These are phyloP conservation scores for Zymoseptoria ardabiliae DNA, from an alignment of 2,329 filamentous ascomycete genomes.

Conservation along the genomic window DNA sequence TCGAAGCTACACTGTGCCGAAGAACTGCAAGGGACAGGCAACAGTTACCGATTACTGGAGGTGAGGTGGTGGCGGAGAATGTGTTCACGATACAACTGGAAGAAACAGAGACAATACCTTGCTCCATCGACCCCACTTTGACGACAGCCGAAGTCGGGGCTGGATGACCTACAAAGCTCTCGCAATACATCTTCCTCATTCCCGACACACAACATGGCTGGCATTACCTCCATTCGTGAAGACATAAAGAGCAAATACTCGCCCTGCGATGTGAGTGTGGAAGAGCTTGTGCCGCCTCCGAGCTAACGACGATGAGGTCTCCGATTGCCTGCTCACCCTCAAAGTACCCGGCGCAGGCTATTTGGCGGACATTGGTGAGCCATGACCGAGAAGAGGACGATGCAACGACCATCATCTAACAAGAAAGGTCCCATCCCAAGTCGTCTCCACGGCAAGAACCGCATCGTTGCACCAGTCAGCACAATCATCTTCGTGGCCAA, in stretches of 20 bases:
- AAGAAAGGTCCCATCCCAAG: slow-evolving; percentile 1
- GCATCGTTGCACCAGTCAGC: slow-evolving; percentile 47
- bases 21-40: slow-evolving; percentile 15
- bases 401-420: not conserved
- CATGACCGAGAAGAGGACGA: slow-evolving; percentile 22
- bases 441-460: slow-evolving; percentile 7
- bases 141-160: too few relatives aligned
- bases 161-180: too few relatives aligned
- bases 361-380: slow-evolving; percentile 53
- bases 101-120: too few relatives aligned
- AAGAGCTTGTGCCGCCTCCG: not conserved
- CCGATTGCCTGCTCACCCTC: slow-evolving; percentile 65
- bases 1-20: slow-evolving; percentile 12
- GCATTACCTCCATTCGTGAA: slow-evolving; percentile 3
- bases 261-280: slow-evolving; percentile 27
- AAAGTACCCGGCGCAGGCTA: slow-evolving; percentile 60
- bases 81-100: too few relatives aligned
- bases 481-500: slow-evolving; percentile 59
- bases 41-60: slow-evolving; percentile 19
- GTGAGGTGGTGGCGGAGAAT: slow-evolving; percentile 6
- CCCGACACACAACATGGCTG: not conserved
- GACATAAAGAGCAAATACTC: slow-evolving; percentile 19
- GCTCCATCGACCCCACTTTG: too few relatives aligned
- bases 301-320: slow-evolving; percentile 43
- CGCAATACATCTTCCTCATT: too few relatives aligned